Evolutionary conservation across 108 stramenopile genomes (phyloP).

Genomic region (Chaetoceros tenuissimus): DNA sequence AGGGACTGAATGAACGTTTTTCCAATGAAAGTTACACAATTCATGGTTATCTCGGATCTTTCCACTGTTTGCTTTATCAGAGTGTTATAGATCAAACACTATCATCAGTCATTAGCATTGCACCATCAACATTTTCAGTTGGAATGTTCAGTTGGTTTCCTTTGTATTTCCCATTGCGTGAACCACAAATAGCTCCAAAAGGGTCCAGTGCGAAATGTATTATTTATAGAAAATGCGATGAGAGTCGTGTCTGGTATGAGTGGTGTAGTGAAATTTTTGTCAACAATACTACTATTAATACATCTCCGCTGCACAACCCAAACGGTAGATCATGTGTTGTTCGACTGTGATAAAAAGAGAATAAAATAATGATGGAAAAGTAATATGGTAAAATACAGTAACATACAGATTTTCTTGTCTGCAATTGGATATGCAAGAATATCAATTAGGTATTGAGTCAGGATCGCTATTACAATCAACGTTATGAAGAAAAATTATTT

Average conservation of each 20-base stretch:
- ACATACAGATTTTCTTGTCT: no score
- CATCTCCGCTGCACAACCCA: constrained; percentile 76
- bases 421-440: no score
- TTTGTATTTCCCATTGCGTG: constrained; percentile 82
- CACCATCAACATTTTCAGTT: constrained; percentile 81
- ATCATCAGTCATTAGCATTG: constrained; percentile 63
- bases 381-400: no score
- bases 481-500: no score
- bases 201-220: constrained; percentile 60
- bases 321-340: constrained; percentile 82
- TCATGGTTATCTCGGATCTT: constrained; percentile 94
- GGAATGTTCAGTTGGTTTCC: constrained; percentile 99
- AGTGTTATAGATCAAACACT: constrained; percentile 4
- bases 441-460: no score
- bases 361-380: no score
- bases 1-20: no score
- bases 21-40: constrained; percentile 24
- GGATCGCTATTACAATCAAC: no score
- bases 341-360: constrained; percentile 49
- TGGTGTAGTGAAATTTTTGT: constrained; percentile 74
- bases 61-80: constrained; percentile 83
- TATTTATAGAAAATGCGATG: constrained; percentile 73
- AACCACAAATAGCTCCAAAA: constrained; percentile 64
- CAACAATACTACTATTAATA: constrained; percentile 30
- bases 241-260: constrained; percentile 94